Conservation (phyloP, 2,329 filamentous ascomycete genomes). For the Colletotrichum endophyticum region DNA sequence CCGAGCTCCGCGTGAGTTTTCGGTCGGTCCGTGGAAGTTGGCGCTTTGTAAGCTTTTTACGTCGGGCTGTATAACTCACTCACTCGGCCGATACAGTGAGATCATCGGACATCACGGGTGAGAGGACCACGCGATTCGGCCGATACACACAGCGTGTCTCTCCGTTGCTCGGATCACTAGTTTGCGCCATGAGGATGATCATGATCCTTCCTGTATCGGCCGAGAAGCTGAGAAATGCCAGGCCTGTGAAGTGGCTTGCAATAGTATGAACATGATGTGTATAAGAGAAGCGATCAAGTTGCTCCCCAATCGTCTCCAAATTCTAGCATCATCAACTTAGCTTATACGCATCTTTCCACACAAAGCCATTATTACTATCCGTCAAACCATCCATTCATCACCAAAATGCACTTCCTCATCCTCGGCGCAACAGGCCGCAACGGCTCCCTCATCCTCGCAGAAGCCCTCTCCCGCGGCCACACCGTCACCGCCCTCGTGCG, state of each 20-base stretch:
- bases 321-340: neutral
- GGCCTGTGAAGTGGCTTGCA: neutral
- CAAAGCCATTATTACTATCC: neutral
- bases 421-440: conserved; percentile 53
- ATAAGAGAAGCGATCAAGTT: neutral
- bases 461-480: conserved; percentile 43
- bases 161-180: neutral
- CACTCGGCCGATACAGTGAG: neutral
- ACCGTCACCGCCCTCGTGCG: conserved; percentile 51
- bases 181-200: neutral
- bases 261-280: neutral
- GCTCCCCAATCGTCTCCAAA: neutral
- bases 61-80: neutral
- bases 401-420: conserved; percentile 49
- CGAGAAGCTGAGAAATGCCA: neutral
- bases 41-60: neutral
- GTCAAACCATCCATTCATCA: neutral
- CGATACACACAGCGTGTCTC: neutral
- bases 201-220: neutral
- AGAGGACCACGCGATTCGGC: neutral
- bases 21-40: neutral
- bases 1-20: neutral
- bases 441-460: conserved; percentile 45
- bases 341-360: neutral
- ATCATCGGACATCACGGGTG: neutral